These are phyloP conservation scores for Choiromyces venosus DNA, from an alignment of 495 filamentous ascomycete species.

Conservation along the genomic window DNA sequence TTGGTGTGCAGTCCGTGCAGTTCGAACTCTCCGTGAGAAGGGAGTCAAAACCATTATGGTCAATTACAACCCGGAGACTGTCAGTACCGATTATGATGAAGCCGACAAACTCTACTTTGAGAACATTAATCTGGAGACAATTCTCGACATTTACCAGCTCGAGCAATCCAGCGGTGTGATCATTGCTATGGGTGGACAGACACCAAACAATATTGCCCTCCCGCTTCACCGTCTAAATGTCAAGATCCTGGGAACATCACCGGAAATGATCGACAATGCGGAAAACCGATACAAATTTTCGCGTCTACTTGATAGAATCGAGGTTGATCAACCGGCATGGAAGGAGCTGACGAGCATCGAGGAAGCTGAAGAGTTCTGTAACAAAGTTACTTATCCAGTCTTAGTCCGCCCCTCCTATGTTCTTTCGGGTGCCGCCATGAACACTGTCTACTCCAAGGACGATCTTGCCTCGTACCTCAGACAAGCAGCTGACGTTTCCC, in stretches of 20 bases:
- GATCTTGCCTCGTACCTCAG: conserved; percentile 84
- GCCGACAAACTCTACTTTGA: conserved; percentile 95
- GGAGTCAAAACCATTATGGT: conserved; percentile 98
- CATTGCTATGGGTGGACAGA: conserved; percentile 96
- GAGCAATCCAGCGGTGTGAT: conserved; percentile 86
- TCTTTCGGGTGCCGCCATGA: conserved; percentile 95
- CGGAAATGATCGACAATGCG: conserved; percentile 96
- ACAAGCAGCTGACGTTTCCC: conserved; percentile 84
- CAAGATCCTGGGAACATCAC: conserved; percentile 88
- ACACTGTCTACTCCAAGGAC: conserved; percentile 80
- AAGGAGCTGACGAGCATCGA: conserved; percentile 88
- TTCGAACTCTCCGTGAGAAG: conserved; percentile 81
- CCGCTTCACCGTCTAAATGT: conserved; percentile 82
- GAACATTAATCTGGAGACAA: conserved; percentile 90
- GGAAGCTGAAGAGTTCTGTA: conserved; percentile 79
- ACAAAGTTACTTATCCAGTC: conserved; percentile 82
- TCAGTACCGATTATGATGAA: conserved; percentile 93
- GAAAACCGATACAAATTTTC: conserved; percentile 99
- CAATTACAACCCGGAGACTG: conserved; percentile 93
- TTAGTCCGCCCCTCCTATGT: conserved; percentile 93
- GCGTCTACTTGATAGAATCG: conserved; percentile 90
- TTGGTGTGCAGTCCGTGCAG: conserved; percentile 97
- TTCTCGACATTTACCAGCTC: conserved; percentile 91
- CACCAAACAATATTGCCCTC: conserved; percentile 95
- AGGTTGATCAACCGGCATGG: conserved; percentile 95